phyloP scores from a whole-genome alignment of 768 basidiomycete species.

The Rhizopogon vinicolor region DNA sequence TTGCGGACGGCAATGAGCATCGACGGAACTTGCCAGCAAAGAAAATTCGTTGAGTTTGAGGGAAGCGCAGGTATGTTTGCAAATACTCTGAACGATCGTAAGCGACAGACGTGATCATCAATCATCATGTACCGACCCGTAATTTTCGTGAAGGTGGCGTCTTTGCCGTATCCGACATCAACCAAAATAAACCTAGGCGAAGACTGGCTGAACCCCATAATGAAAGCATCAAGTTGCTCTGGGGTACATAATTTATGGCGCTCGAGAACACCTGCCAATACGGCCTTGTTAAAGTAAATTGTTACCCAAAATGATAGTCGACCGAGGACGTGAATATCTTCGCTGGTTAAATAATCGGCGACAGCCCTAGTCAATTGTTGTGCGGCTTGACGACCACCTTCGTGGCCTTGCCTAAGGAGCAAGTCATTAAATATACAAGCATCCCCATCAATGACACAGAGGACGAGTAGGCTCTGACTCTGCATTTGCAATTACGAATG shows the following conservation, averaged over 20 bases:
- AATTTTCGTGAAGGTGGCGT: constrained; percentile 62
- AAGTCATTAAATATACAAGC: constrained; percentile 59
- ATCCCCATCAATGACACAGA: constrained; percentile 74
- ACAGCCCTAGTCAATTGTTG: constrained; percentile 65
- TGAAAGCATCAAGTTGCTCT: constrained; percentile 69
- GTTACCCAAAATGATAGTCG: constrained; percentile 74
- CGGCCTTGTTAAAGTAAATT: constrained; percentile 63
- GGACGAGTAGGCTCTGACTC: constrained; percentile 64
- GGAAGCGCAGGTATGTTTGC: constrained; percentile 64
- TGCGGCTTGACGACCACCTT: constrained; percentile 58
- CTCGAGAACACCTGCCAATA: constrained; percentile 46
- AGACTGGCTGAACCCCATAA: constrained; percentile 67
- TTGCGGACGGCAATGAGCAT: neutral
- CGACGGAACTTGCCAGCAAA: constrained; percentile 50
- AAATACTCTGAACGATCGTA: constrained; percentile 53
- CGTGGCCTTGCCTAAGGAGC: constrained; percentile 56
- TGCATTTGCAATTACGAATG: constrained; percentile 20
- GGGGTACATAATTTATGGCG: constrained; percentile 51
- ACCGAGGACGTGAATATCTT: constrained; percentile 56
- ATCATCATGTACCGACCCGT: constrained; percentile 43
- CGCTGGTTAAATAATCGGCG: constrained; percentile 60
- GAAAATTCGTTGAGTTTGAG: constrained; percentile 71
- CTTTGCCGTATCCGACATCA: constrained; percentile 63
- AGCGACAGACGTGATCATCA: neutral
- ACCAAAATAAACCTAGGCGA: constrained; percentile 67